Evolutionary conservation across 495 filamentous ascomycete genomes (phyloP), one percentile per base, ranked within the genome.

Genomic region (Elaphomyces granulatus): DNA sequence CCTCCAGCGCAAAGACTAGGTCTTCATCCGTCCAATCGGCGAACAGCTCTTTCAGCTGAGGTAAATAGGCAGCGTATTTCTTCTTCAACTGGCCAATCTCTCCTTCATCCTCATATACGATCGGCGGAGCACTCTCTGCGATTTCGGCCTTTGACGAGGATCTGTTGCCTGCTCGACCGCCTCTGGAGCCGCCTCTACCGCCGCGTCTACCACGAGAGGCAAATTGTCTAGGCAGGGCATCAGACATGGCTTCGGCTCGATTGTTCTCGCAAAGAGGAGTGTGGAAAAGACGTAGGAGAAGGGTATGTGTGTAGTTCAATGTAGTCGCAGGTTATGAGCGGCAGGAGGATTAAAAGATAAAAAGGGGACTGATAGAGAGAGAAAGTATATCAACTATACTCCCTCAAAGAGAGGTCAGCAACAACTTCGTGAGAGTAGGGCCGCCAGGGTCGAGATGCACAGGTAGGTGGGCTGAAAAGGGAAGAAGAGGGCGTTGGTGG

Each of bases 31-130:
- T 82, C 87, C 86, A 93, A 56, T 82, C 76, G 18, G 85, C 75
- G 67, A 93, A 93, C 65, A 96, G 72, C 53, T 94, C 88, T 57
- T 83, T 85, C 53, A 96, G 76, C 43, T 69, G 75, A 37, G 59
- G 64, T 46, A 95, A 66, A 58, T 86, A 78, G 45, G 59, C 52
- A 46, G 78, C 69, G 56, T 93, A 94, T 50, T 81, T 75, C 66
- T 80, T 83, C 72, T 92, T 94, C 60, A 96, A 76, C 56, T 90
- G 73, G 41, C 79, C 84, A 40, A 96, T 68, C 62, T 99, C 88
- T 49, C 84, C 78, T 52, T 94, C 83, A 40, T 95, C 87, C 56
- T 88, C 83, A 45, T 73, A 66, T 46, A 71, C 56, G 31, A 71
- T 64, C 43, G 74, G 61, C 50, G 70, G 51, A 42, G 60, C 47